A percentile compares a stretch with the other conserved stretches of the same genome.
Conservation (phyloP, 352 stramenopile species). For the Globisporangium emineosum region DNA sequence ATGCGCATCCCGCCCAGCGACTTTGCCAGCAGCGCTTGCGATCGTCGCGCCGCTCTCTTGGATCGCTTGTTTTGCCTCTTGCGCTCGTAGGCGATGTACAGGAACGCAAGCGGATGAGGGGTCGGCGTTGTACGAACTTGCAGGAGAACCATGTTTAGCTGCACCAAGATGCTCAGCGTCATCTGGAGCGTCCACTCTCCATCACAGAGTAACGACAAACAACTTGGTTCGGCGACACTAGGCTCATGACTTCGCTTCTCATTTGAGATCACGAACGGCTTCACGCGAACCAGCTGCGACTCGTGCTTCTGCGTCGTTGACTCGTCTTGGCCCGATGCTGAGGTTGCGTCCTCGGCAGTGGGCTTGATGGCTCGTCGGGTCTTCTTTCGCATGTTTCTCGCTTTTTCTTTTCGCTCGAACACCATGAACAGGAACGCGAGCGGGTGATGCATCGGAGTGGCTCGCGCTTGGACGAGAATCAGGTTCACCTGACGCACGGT, state of each 20-base stretch:
- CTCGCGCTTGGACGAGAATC: background rate
- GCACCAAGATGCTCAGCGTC: background rate
- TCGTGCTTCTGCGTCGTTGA: background rate
- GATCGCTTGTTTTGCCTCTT: background rate
- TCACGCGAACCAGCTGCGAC: background rate
- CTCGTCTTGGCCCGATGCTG: background rate
- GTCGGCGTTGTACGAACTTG: background rate
- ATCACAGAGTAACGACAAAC: background rate
- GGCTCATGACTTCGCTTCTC: background rate
- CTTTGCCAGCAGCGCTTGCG: background rate
- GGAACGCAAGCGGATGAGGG: slow-evolving; percentile 2
- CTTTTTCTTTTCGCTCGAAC: slow-evolving; percentile 1
- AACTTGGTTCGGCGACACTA: background rate
- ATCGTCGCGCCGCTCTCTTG: background rate
- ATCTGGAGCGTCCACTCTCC: background rate
- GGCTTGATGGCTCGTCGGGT: background rate
- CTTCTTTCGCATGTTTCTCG: background rate
- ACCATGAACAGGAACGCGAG: slow-evolving; percentile 3
- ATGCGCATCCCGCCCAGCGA: background rate
- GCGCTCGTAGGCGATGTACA: background rate
- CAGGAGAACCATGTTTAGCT: background rate
- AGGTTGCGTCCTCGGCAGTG: background rate
- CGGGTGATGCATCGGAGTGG: background rate
- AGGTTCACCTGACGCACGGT: background rate
- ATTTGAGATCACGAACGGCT: background rate